Evolutionary conservation across 148 eudicot genomes (phyloP).

Genomic region (Drosera capensis): DNA sequence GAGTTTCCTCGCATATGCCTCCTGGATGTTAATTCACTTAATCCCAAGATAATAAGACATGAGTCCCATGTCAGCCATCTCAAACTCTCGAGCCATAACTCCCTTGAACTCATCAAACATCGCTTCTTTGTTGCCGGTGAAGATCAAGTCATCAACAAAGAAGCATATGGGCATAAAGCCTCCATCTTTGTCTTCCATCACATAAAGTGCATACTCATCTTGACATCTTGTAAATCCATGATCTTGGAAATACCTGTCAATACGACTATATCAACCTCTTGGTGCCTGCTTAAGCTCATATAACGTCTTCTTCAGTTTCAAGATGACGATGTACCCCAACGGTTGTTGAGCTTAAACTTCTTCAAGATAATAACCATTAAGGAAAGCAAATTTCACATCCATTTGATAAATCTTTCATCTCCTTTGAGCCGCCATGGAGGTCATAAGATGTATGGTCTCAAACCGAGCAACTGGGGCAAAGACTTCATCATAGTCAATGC

Average conservation of each 20-base stretch:
- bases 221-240: background rate
- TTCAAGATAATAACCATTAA: background rate
- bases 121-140: background rate
- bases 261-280: background rate
- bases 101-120: background rate
- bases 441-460: background rate
- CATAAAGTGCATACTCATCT: background rate
- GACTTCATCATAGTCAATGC: background rate
- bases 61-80: background rate
- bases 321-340: background rate
- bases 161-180: background rate
- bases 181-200: background rate
- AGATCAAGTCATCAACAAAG: background rate
- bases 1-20: background rate
- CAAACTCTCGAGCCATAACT: background rate
- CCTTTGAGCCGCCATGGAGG: background rate
- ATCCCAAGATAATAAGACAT: background rate
- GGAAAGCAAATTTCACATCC: background rate
- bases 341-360: slow-evolving; percentile 1
- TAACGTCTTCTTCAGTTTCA: background rate
- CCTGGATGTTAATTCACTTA: background rate
- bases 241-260: background rate
- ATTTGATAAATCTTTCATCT: slow-evolving; percentile 1
- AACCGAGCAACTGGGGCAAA: background rate
- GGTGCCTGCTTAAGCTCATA: background rate